phyloP scores from a whole-genome alignment of 2,329 filamentous ascomycete genomes.

The Penicillium sp. region DNA sequence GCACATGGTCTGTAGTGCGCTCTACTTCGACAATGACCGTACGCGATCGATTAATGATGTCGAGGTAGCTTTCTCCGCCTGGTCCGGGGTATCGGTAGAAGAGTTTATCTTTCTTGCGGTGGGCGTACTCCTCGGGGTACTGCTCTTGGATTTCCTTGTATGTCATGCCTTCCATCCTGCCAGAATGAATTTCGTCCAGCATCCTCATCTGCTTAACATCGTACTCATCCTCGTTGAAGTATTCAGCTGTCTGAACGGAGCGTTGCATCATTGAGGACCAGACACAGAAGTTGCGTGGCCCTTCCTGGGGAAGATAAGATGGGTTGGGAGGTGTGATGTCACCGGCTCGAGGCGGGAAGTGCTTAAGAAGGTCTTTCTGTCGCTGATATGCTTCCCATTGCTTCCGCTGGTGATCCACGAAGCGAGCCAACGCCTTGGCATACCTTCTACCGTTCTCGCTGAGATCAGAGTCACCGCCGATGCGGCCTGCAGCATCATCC shows the following conservation, averaged over 20 bases:
- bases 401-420: conserved; percentile 75
- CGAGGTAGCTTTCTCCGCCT: conserved; percentile 92
- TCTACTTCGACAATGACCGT: conserved; percentile 97
- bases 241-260: conserved; percentile 80
- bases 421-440: conserved; percentile 72
- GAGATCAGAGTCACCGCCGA: conserved; percentile 84
- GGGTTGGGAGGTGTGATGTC: conserved; percentile 95
- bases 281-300: conserved; percentile 86
- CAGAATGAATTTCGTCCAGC: conserved; percentile 94
- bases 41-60: conserved; percentile 91
- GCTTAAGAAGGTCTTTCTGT: conserved; percentile 69
- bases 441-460: conserved; percentile 78
- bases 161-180: conserved; percentile 89
- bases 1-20: conserved; percentile 90
- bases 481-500: conserved; percentile 83
- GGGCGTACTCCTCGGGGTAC: conserved; percentile 75
- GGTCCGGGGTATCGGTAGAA: conserved; percentile 95
- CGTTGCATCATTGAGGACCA: conserved; percentile 98
- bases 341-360: conserved; percentile 85
- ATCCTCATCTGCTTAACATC: conserved; percentile 97
- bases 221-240: conserved; percentile 93
- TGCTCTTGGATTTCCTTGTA: conserved; percentile 83
- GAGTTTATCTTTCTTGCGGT: conserved; percentile 80
- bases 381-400: conserved; percentile 82
- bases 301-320: conserved; percentile 59